These are phyloP conservation scores for Cytospora piceicola DNA, from an alignment of 2,329 filamentous ascomycete species.

Conservation along the genomic window DNA sequence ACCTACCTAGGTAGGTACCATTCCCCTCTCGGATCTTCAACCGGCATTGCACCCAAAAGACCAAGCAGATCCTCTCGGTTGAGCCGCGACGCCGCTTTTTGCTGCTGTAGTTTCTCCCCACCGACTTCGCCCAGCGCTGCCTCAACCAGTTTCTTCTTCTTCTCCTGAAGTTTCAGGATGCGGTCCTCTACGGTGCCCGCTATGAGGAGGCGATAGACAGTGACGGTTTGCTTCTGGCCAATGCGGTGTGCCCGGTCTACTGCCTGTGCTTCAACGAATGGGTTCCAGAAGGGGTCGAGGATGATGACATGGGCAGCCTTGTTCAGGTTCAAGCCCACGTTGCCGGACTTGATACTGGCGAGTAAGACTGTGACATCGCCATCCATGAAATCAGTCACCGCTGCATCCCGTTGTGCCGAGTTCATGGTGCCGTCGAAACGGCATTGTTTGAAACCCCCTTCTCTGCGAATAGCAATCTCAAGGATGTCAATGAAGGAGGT, in stretches of 20 bases:
- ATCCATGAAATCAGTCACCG: constrained; percentile 66
- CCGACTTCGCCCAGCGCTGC: constrained; percentile 71
- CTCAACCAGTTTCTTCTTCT: constrained; percentile 75
- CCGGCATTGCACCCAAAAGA: neutral
- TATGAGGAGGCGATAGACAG: constrained; percentile 76
- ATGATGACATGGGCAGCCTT: constrained; percentile 82
- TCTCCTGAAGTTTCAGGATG: constrained; percentile 74
- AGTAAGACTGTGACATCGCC: constrained; percentile 66
- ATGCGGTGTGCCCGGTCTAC: constrained; percentile 85
- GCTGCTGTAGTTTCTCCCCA: neutral
- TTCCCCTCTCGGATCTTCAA: no score
- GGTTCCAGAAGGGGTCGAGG: constrained; percentile 90
- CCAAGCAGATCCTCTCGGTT: neutral
- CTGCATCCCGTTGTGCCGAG: constrained; percentile 56
- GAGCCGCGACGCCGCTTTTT: neutral
- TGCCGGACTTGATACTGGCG: constrained; percentile 75
- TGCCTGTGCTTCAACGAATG: constrained; percentile 85
- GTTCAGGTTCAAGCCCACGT: constrained; percentile 80
- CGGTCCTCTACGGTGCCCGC: constrained; percentile 80
- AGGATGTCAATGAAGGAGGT: no score
- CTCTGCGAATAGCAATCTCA: no score
- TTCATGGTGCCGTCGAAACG: no score
- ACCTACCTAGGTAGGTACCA: no score
- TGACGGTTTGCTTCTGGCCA: constrained; percentile 71
- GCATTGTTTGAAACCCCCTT: no score